These are phyloP conservation scores for Asterophora parasitica DNA, from an alignment of 768 basidiomycete genomes.

Conservation along the genomic window DNA sequence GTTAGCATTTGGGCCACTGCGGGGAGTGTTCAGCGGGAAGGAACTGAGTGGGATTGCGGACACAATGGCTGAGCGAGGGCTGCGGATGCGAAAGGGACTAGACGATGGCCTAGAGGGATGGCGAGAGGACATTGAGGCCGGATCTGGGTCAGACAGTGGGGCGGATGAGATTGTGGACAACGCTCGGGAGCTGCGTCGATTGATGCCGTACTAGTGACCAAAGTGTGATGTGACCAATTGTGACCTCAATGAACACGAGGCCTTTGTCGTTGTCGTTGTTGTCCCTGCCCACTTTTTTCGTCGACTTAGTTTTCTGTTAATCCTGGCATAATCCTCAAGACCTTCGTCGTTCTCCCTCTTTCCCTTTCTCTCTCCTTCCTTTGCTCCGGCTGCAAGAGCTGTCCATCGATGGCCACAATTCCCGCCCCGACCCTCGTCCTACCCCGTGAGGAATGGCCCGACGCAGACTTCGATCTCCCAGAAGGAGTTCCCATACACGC, in stretches of 20 bases:
- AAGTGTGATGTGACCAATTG: slow-evolving; percentile 18
- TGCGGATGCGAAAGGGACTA: slow-evolving; percentile 58
- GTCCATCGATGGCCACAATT: slow-evolving; percentile 45
- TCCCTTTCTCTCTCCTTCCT: slow-evolving; percentile 1
- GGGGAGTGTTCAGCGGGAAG: slow-evolving; percentile 50
- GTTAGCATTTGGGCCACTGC: slow-evolving; percentile 68
- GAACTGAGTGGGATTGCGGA: slow-evolving; percentile 65
- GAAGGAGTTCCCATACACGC: slow-evolving; percentile 67
- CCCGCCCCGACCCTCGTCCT: slow-evolving; percentile 51
- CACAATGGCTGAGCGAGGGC: slow-evolving; percentile 71
- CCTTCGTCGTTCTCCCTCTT: slow-evolving; percentile 1
- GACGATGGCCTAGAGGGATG: slow-evolving; percentile 52
- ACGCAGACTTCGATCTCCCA: slow-evolving; percentile 82
- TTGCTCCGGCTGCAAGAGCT: slow-evolving; percentile 21
- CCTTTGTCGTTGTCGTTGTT: slow-evolving; percentile 15
- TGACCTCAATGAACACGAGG: slow-evolving; percentile 27
- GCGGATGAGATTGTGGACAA: slow-evolving; percentile 57
- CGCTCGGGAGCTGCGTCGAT: slow-evolving; percentile 51
- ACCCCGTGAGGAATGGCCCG: slow-evolving; percentile 76
- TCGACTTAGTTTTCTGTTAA: slow-evolving; percentile 2
- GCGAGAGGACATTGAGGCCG: slow-evolving; percentile 31
- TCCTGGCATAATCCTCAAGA: neutral
- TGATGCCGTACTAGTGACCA: slow-evolving; percentile 54
- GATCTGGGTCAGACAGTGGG: slow-evolving; percentile 26
- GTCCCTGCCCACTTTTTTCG: slow-evolving; percentile 18